A percentile compares a stretch with the other conserved stretches of the same genome.
These are phyloP conservation scores for Phytophthora pseudosyringae DNA, from an alignment of 352 stramenopile genomes.

Conservation along the genomic window DNA sequence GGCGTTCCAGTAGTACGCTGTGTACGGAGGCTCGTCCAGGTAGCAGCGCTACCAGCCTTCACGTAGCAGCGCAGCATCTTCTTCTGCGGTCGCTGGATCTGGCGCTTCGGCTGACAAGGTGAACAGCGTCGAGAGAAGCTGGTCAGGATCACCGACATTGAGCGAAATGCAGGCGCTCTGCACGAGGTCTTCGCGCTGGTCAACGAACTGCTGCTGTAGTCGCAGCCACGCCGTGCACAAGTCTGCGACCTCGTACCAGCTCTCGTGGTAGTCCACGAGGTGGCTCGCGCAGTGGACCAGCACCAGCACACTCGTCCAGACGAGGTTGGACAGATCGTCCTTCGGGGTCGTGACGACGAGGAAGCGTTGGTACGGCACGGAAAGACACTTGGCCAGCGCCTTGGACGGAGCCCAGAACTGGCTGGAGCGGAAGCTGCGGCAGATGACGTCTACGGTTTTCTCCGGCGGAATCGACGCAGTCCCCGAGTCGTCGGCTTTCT, in stretches of 20 bases:
- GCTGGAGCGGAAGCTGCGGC: slow-evolving; percentile 37
- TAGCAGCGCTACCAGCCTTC: slow-evolving; percentile 62
- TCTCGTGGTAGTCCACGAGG: slow-evolving; percentile 56
- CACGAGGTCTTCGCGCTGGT: slow-evolving; percentile 61
- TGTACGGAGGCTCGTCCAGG: slow-evolving; percentile 64
- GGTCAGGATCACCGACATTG: slow-evolving; percentile 33
- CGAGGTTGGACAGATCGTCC: slow-evolving; percentile 52
- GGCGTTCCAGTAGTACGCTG: slow-evolving; percentile 72
- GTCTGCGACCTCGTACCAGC: slow-evolving; percentile 55
- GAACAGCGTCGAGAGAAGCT: slow-evolving; percentile 55
- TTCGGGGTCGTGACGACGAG: slow-evolving; percentile 46
- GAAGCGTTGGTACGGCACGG: slow-evolving; percentile 40
- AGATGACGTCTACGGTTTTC: slow-evolving; percentile 45
- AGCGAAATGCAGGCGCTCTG: slow-evolving; percentile 48
- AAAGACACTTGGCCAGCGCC: slow-evolving; percentile 52
- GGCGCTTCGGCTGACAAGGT: slow-evolving; percentile 36
- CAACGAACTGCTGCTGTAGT: slow-evolving; percentile 51
- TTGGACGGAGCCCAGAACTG: slow-evolving; percentile 53
- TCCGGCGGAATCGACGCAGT: slow-evolving; percentile 26
- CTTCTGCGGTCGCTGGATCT: slow-evolving; percentile 18
- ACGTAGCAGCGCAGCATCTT: slow-evolving; percentile 36
- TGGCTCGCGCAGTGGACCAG: slow-evolving; percentile 47
- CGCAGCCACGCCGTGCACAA: slow-evolving; percentile 51
- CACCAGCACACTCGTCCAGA: slow-evolving; percentile 62
- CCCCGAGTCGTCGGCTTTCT: slow-evolving; percentile 3